Evolutionary conservation across 176 grass and related monocot species (phyloP).

Genomic region (Raddia guianensis): DNA sequence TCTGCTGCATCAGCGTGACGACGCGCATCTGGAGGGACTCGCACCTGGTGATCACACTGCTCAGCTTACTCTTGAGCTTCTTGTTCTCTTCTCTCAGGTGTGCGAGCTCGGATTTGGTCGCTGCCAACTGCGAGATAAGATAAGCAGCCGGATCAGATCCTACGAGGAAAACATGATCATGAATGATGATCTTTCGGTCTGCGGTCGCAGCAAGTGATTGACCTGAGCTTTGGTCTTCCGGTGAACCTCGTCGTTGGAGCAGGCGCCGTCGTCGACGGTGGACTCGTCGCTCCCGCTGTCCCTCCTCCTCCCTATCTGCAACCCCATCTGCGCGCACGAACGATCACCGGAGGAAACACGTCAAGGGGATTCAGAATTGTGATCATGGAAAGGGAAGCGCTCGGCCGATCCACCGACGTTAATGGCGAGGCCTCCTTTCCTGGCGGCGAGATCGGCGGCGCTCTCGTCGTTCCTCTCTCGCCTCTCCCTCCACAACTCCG

Average conservation of each 20-base stretch:
- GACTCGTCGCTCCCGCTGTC: slow-evolving; percentile 83
- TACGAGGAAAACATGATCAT: background rate
- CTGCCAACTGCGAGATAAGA: slow-evolving; percentile 48
- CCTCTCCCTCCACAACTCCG: slow-evolving; percentile 58
- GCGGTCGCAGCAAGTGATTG: background rate
- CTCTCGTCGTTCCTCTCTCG: slow-evolving; percentile 15
- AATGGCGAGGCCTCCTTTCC: slow-evolving; percentile 58
- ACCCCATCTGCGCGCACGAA: slow-evolving; percentile 34
- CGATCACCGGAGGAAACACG: background rate
- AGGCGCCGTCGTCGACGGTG: slow-evolving; percentile 58
- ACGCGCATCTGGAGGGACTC: slow-evolving; percentile 58
- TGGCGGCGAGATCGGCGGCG: slow-evolving; percentile 41
- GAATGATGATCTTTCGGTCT: background rate
- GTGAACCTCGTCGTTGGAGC: slow-evolving; percentile 44
- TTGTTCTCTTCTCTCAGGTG: slow-evolving; percentile 80
- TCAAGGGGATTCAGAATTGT: background rate
- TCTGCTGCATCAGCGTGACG: slow-evolving; percentile 50
- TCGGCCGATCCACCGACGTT: slow-evolving; percentile 40
- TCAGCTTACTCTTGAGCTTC: slow-evolving; percentile 50
- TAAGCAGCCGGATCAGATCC: background rate
- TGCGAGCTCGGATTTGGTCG: slow-evolving; percentile 56
- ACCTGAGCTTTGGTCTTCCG: slow-evolving; percentile 56
- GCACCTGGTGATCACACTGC: slow-evolving; percentile 51
- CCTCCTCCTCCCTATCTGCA: slow-evolving; percentile 46
- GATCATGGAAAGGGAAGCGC: background rate